phyloP scores from a whole-genome alignment of 768 basidiomycete species.

The Pleurotus ostreatus region DNA sequence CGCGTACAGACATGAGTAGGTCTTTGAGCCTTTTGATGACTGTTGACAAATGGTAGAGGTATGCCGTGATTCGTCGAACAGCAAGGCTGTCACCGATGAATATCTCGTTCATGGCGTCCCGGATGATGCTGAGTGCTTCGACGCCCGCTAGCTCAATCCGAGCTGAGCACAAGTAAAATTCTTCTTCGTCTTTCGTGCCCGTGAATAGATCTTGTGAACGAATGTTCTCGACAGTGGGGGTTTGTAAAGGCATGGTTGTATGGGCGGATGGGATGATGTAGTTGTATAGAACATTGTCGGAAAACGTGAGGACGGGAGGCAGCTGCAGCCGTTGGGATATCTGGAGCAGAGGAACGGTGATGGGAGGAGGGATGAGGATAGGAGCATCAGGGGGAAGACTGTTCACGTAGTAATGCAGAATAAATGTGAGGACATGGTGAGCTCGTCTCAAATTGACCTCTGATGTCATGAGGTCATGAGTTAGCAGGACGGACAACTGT shows the following conservation, averaged over 20 bases:
- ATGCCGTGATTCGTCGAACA: slow-evolving; percentile 56
- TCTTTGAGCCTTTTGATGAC: slow-evolving; percentile 62
- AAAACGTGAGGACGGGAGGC: slow-evolving; percentile 87
- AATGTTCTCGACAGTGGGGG: slow-evolving; percentile 55
- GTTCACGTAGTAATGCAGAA: slow-evolving; percentile 79
- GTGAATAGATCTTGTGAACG: slow-evolving; percentile 72
- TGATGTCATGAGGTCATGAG: slow-evolving; percentile 40
- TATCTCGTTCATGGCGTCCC: slow-evolving; percentile 79
- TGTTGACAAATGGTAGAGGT: slow-evolving; percentile 56
- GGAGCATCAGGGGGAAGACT: slow-evolving; percentile 44
- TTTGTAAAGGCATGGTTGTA: slow-evolving; percentile 25
- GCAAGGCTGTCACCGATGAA: slow-evolving; percentile 74
- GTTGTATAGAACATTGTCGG: slow-evolving; percentile 91
- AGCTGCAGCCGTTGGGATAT: slow-evolving; percentile 69
- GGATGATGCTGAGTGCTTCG: slow-evolving; percentile 82
- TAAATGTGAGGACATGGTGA: slow-evolving; percentile 68
- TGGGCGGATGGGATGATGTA: slow-evolving; percentile 44
- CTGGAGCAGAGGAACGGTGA: slow-evolving; percentile 74
- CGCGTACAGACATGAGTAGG: slow-evolving; percentile 60
- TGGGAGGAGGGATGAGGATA: slow-evolving; percentile 60
- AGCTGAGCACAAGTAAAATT: slow-evolving; percentile 85
- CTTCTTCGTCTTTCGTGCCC: slow-evolving; percentile 71
- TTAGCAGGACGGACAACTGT: slow-evolving; percentile 53
- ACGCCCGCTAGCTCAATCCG: slow-evolving; percentile 86
- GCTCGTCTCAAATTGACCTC: slow-evolving; percentile 63